Evolutionary conservation across 2,329 filamentous ascomycete species (phyloP), one percentile per base, ranked within the genome.

Genomic region (Emmonsiellopsis sp.): DNA sequence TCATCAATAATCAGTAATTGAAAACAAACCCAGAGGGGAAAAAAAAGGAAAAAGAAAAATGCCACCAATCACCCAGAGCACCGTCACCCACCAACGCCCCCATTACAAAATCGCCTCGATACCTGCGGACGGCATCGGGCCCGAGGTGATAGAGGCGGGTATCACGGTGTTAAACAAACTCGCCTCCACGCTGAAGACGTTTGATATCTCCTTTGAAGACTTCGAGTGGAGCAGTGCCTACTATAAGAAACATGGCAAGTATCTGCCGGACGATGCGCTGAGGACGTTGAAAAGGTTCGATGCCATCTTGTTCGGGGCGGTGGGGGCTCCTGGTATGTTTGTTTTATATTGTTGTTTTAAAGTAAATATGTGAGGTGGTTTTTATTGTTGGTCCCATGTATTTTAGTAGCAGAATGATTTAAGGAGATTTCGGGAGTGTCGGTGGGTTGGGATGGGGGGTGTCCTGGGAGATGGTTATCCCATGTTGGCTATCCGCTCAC

Each of bases 111-210:
- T 86, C 56, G 83, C 83, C n/a, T 77, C 75, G 33, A 84, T 87
- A 52, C 82, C 83, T 0, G 85, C 81, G 6, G 84, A 87, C 62
- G 84, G 84, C 52, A 87, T 87, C 56, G 84, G 85, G 1, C 77
- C 77, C 1, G 85, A 87, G 65, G 84, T 87, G 9, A 80, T 85
- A 65, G 71, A 76, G 34, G 82, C 82, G 1, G 83, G 82, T 2
- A 79, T 86, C 7, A 71, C 77, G 42, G 73, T 74, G 14, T 61
- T 79, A 13, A 65, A 72, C 54, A 73, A 71, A 48, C 68, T 80
- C 21, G 67, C 74, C n/a, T 60, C 68, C 27, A 65, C 65, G 5
- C 63, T 74, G 5, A 70, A 69, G 17, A 72, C 66, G 27, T 80
- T 77, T 59, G 56, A 68, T 7, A 75, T 81, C 55, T 70, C 77